These are phyloP conservation scores for Teratosphaeria destructans DNA, from an alignment of 2,329 filamentous ascomycete species.

Conservation along the genomic window DNA sequence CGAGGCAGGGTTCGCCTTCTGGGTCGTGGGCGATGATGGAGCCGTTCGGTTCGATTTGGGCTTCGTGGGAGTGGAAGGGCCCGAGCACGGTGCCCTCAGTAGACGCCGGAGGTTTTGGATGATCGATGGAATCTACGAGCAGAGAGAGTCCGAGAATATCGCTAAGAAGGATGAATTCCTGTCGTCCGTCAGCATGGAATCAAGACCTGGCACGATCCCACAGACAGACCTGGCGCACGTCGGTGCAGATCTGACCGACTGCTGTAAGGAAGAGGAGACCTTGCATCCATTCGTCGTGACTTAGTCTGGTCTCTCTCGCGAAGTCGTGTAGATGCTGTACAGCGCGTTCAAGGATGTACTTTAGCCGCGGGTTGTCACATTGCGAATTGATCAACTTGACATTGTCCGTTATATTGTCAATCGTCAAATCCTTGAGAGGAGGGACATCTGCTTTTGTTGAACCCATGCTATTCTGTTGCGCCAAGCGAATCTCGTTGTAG, in stretches of 20 bases:
- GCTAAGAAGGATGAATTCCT: constrained; percentile 65
- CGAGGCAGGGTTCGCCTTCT: constrained; percentile 58
- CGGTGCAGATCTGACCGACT: constrained; percentile 62
- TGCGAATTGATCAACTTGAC: constrained; percentile 65
- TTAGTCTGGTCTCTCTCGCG: constrained; percentile 65
- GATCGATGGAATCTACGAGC: constrained; percentile 72
- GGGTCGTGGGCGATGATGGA: constrained; percentile 57
- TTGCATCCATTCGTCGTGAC: constrained; percentile 68
- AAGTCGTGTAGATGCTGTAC: constrained; percentile 75
- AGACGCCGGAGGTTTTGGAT: constrained; percentile 59
- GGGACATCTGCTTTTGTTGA: constrained; percentile 37
- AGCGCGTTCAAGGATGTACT: constrained; percentile 62
- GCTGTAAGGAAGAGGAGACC: constrained; percentile 61
- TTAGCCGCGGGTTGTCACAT: constrained; percentile 53
- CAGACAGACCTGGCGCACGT: constrained; percentile 56
- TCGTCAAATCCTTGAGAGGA: constrained; percentile 58
- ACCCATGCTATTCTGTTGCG: constrained; percentile 27
- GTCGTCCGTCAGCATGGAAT: not conserved
- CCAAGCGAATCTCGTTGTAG: not conserved
- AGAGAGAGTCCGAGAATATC: constrained; percentile 71
- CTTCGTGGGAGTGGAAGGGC: constrained; percentile 75
- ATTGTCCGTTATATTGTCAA: constrained; percentile 72
- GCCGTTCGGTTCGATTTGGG: constrained; percentile 47
- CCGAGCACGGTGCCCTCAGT: constrained; percentile 76
- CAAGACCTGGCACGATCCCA: not conserved